Evolutionary conservation across 768 basidiomycete genomes (phyloP).

Genomic region (Neoboletus brunneissimus): DNA sequence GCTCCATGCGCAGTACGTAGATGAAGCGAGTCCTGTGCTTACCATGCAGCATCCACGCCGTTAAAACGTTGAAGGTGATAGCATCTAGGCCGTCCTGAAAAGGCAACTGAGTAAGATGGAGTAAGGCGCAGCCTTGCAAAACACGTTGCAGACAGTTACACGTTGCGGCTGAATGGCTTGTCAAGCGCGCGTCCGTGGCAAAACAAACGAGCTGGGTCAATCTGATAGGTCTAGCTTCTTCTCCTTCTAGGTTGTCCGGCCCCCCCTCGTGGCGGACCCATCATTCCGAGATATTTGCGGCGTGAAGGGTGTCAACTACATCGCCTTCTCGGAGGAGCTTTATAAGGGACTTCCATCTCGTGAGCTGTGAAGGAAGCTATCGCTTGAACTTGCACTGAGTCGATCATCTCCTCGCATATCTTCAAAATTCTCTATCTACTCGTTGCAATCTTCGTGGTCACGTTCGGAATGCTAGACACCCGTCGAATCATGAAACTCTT

Average conservation of each 20-base stretch:
- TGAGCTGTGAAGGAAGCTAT: slow-evolving; percentile 15
- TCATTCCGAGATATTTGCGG: slow-evolving; percentile 16
- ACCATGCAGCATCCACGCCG: slow-evolving; percentile 25
- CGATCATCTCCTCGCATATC: slow-evolving; percentile 9
- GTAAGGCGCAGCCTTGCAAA: slow-evolving; percentile 17
- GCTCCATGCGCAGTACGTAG: neutral
- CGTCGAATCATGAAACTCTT: slow-evolving; percentile 34
- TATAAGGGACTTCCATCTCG: slow-evolving; percentile 26
- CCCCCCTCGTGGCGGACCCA: slow-evolving; percentile 21
- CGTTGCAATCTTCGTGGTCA: slow-evolving; percentile 16
- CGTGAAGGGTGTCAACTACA: slow-evolving; percentile 15
- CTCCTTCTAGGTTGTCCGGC: slow-evolving; percentile 2
- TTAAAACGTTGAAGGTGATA: neutral
- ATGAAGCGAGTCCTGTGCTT: slow-evolving; percentile 12
- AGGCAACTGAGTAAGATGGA: slow-evolving; percentile 27
- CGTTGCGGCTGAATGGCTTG: slow-evolving; percentile 20
- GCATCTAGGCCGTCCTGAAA: slow-evolving; percentile 18
- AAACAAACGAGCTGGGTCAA: slow-evolving; percentile 12
- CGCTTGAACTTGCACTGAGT: slow-evolving; percentile 12
- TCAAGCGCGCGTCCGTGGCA: slow-evolving; percentile 4
- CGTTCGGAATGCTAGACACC: slow-evolving; percentile 32
- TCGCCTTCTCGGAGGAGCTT: slow-evolving; percentile 25
- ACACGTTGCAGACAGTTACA: slow-evolving; percentile 24
- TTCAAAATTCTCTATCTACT: slow-evolving; percentile 30
- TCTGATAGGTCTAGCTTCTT: neutral